phyloP scores from a whole-genome alignment of 176 grass and related monocot genomes.

The Avena insularis region DNA sequence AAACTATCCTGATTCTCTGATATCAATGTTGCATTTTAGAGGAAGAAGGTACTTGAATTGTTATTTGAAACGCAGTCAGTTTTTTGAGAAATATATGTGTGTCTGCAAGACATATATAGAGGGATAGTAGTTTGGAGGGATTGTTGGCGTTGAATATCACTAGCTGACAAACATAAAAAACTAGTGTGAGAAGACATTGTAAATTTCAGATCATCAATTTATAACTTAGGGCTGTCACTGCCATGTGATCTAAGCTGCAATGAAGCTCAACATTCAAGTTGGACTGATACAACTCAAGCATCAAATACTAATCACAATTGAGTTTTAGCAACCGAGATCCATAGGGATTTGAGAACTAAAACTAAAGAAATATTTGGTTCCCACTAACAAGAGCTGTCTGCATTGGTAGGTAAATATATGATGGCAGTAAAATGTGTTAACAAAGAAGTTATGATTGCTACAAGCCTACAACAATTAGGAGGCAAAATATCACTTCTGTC shows the following conservation, averaged over 20 bases:
- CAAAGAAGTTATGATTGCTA: neutral
- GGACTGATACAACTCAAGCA: neutral
- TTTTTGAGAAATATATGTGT: neutral
- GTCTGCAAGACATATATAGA: neutral
- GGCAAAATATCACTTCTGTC: neutral
- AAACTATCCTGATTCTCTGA: neutral
- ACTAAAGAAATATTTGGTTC: neutral
- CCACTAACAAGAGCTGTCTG: neutral
- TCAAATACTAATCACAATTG: neutral
- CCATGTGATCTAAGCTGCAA: neutral
- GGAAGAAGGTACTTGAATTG: neutral
- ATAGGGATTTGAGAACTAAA: neutral
- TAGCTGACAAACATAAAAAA: neutral
- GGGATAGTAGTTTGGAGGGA: neutral
- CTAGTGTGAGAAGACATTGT: neutral
- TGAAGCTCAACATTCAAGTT: neutral
- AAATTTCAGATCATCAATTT: neutral
- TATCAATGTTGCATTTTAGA: neutral
- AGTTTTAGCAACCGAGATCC: neutral
- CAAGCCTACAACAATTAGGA: neutral
- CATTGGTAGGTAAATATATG: neutral
- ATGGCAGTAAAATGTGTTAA: neutral
- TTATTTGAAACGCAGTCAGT: neutral
- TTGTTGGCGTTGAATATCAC: neutral
- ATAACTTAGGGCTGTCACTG: neutral